Conservation (phyloP, 306 rosid species). For the Trifolium repens region DNA sequence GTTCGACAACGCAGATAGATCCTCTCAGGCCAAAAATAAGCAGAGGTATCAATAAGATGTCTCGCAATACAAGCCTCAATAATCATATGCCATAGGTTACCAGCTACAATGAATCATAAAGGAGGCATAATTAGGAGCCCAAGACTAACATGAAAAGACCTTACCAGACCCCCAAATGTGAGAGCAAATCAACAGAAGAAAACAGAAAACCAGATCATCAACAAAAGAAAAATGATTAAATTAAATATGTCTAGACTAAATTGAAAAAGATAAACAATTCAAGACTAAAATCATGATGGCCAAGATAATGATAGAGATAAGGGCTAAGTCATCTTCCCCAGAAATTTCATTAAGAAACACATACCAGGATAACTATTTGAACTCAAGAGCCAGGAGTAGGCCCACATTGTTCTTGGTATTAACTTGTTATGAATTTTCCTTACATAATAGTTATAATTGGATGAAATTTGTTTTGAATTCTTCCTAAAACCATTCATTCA, state of each 20-base stretch:
- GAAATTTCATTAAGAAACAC: constrained; percentile 25
- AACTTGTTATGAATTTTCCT: constrained; percentile 22
- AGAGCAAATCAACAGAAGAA: constrained; percentile 29
- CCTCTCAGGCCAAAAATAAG: constrained; percentile 83
- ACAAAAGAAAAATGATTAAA: constrained; percentile 18
- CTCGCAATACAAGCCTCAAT: constrained; percentile 94
- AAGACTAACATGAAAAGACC: constrained; percentile 19
- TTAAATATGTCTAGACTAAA: constrained; percentile 28
- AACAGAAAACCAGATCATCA: constrained; percentile 28
- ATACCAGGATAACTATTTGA: constrained; percentile 26
- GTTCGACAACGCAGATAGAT: no score
- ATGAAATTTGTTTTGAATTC: constrained; percentile 2
- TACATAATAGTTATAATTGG: constrained; percentile 10
- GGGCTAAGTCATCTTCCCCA: constrained; percentile 21
- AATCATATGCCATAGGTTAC: constrained; percentile 89
- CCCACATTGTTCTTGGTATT: constrained; percentile 11
- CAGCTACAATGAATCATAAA: constrained; percentile 63
- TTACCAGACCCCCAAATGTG: constrained; percentile 27
- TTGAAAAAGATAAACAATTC: constrained; percentile 30
- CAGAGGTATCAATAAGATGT: constrained; percentile 81
- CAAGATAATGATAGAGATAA: not conserved
- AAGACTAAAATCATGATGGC: constrained; percentile 21
- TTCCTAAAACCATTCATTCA: constrained; percentile 17
- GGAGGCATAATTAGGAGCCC: constrained; percentile 2
- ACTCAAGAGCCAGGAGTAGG: not conserved